phyloP scores from a whole-genome alignment of 2,329 filamentous ascomycete species.

The Macrophomina tecta region DNA sequence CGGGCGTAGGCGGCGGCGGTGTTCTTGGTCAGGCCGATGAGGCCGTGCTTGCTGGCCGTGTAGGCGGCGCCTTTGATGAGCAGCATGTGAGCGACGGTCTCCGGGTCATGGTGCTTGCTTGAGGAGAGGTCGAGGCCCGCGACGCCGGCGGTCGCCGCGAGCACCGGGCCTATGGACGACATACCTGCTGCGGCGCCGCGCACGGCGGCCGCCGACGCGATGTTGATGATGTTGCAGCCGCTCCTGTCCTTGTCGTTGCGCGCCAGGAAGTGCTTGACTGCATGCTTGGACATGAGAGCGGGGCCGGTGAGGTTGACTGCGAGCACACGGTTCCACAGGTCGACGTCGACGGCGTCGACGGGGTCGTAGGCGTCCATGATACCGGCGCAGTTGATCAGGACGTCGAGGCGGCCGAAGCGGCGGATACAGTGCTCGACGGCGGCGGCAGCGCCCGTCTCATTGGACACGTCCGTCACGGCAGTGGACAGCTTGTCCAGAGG shows the following conservation, averaged over 20 bases:
- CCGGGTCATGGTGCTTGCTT: conserved; percentile 29
- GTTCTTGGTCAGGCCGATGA: conserved; percentile 56
- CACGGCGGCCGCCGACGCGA: conserved; percentile 37
- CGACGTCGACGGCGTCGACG: conserved; percentile 54
- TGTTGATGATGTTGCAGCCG: conserved; percentile 60
- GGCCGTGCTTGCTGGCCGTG: conserved; percentile 53
- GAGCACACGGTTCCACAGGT: conserved; percentile 61
- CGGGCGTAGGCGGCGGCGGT: conserved; percentile 54
- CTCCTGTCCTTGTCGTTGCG: conserved; percentile 36
- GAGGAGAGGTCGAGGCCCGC: conserved; percentile 21
- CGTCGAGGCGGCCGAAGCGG: conserved; percentile 57
- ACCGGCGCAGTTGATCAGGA: conserved; percentile 65
- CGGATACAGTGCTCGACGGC: conserved; percentile 22
- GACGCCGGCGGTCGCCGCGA: conserved; percentile 25
- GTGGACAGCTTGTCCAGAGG: conserved; percentile 9
- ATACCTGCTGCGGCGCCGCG: conserved; percentile 24
- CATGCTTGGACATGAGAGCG: conserved; percentile 59
- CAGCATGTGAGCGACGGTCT: conserved; percentile 2
- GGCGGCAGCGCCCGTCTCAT: conserved; percentile 8
- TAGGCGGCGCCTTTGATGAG: conserved; percentile 50
- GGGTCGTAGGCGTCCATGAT: conserved; percentile 64
- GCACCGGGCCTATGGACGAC: conserved; percentile 10
- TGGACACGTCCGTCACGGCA: conserved; percentile 21
- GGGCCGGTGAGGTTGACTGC: conserved; percentile 63
- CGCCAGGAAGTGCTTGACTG: conserved; percentile 56